These are phyloP conservation scores for Lophiotrema nucula DNA, from an alignment of 495 filamentous ascomycete genomes.

Conservation along the genomic window DNA sequence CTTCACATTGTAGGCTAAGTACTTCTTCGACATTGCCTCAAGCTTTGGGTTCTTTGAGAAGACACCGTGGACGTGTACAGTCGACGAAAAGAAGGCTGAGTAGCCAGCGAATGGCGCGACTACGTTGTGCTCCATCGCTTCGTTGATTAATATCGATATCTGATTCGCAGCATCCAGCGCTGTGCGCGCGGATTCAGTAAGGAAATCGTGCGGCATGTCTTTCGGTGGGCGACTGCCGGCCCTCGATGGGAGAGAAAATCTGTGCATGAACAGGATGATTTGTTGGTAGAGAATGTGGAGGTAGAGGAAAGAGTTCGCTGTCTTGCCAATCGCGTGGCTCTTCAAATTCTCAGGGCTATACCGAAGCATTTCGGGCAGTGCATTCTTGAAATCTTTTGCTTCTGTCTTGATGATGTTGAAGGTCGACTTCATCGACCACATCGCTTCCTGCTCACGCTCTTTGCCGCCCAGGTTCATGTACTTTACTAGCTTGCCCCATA, in stretches of 20 bases:
- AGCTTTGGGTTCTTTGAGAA: constrained; percentile 78
- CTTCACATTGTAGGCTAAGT: constrained; percentile 84
- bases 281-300: constrained; percentile 88
- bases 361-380: constrained; percentile 65
- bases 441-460: constrained; percentile 62
- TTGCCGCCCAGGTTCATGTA: constrained; percentile 91
- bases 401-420: constrained; percentile 70
- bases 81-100: constrained; percentile 87
- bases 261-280: constrained; percentile 84
- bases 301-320: constrained; percentile 92
- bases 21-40: constrained; percentile 75
- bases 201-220: constrained; percentile 77
- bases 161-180: constrained; percentile 87
- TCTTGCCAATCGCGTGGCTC: constrained; percentile 75
- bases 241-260: constrained; percentile 75
- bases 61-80: constrained; percentile 87
- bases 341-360: constrained; percentile 84
- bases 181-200: constrained; percentile 69
- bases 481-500: constrained; percentile 88
- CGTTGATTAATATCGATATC: constrained; percentile 79
- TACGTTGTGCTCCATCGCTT: constrained; percentile 73
- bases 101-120: constrained; percentile 93
- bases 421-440: constrained; percentile 79
- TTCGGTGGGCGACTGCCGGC: constrained; percentile 64
- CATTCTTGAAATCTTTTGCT: constrained; percentile 65